Evolutionary conservation across 129 eudicot genomes (phyloP).

Genomic region (Glebionis coronaria): DNA sequence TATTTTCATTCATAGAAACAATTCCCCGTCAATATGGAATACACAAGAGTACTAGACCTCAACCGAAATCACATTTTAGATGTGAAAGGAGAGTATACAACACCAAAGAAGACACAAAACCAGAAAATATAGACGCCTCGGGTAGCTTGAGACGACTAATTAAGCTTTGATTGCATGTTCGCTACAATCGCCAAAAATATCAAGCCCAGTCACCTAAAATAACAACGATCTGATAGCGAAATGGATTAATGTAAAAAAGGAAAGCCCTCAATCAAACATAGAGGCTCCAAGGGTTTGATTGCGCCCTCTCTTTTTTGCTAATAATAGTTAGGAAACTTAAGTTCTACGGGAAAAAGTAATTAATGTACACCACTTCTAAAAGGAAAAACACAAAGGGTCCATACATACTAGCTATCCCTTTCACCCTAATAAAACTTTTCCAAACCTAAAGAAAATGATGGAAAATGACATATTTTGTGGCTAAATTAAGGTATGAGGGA

Average conservation of each 20-base stretch:
- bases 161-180: constrained; percentile 7
- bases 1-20: constrained; percentile 22
- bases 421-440: constrained; percentile 43
- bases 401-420: constrained; percentile 40
- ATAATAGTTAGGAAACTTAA: constrained; percentile 50
- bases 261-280: constrained; percentile 45
- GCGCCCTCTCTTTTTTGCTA: constrained; percentile 45
- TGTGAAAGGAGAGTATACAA: constrained; percentile 28
- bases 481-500: constrained; percentile 32
- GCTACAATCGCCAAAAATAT: constrained; percentile 21
- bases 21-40: constrained; percentile 10
- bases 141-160: constrained; percentile 19
- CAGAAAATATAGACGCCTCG: constrained; percentile 12
- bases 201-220: constrained; percentile 7
- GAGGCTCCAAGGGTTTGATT: constrained; percentile 49
- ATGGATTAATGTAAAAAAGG: constrained; percentile 23
- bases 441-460: constrained; percentile 45
- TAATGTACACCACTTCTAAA: constrained; percentile 42
- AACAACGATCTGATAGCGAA: background rate
- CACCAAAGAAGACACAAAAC: constrained; percentile 3
- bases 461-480: constrained; percentile 38
- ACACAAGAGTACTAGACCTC: constrained; percentile 13
- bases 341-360: constrained; percentile 44
- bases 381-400: constrained; percentile 21
- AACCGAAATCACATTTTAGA: constrained; percentile 22